phyloP scores from a whole-genome alignment of 371 early-diverging fungal species.

The Cokeromyces recurvatus region DNA sequence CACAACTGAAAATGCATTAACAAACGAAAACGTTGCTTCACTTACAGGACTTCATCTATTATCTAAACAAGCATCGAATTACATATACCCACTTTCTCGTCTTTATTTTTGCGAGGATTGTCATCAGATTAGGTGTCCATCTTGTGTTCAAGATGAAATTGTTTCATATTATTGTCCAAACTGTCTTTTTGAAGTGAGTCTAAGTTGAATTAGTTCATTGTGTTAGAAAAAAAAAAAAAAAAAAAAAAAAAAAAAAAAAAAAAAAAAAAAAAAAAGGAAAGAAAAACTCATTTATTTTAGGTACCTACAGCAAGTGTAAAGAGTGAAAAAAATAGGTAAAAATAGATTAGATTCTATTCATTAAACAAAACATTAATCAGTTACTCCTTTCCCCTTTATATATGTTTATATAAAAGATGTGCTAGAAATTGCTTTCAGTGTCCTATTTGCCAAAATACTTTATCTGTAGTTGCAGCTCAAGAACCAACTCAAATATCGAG shows the following conservation, averaged over 20 bases:
- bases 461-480: constrained; percentile 74
- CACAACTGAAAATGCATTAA: background rate
- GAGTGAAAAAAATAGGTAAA: constrained; percentile 83
- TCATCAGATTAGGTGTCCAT: constrained; percentile 73
- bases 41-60: constrained; percentile 29
- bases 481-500: constrained; percentile 31
- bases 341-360: background rate
- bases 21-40: constrained; percentile 17
- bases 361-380: no score
- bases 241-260: background rate
- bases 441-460: constrained; percentile 81
- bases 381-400: no score
- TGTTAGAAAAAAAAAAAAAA: background rate
- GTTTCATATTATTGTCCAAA: constrained; percentile 92
- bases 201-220: background rate
- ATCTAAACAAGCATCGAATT: constrained; percentile 36
- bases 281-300: constrained; percentile 8
- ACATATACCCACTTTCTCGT: constrained; percentile 60
- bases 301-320: constrained; percentile 92
- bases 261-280: no score
- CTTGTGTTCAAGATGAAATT: constrained; percentile 82
- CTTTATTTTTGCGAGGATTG: constrained; percentile 90
- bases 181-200: constrained; percentile 82
- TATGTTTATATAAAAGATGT: no score
- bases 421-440: constrained; percentile 94